phyloP scores from a whole-genome alignment of 495 filamentous ascomycete genomes.

The Cryomyces minteri region DNA sequence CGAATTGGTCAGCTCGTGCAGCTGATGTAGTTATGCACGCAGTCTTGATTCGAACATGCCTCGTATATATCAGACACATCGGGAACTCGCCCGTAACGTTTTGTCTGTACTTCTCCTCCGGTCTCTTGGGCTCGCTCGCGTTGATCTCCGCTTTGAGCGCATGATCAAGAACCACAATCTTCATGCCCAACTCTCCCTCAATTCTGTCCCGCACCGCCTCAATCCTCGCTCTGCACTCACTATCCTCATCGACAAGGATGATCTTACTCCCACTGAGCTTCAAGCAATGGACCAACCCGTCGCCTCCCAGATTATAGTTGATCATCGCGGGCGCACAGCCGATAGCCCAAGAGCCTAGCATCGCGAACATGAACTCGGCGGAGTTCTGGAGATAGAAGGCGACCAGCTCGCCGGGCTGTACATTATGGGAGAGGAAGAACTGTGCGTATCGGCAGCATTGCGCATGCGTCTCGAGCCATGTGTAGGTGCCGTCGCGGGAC shows the following conservation, averaged over 20 bases:
- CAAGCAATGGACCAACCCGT: slow-evolving; percentile 52
- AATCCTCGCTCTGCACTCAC: slow-evolving; percentile 31
- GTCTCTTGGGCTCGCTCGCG: slow-evolving; percentile 26
- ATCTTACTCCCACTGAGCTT: slow-evolving; percentile 37
- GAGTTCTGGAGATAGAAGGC: slow-evolving; percentile 52
- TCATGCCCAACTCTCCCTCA: slow-evolving; percentile 32
- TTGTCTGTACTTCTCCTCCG: slow-evolving; percentile 28
- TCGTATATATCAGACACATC: slow-evolving; percentile 49
- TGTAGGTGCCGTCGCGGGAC: slow-evolving; percentile 45
- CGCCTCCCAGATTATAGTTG: slow-evolving; percentile 50
- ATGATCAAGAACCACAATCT: slow-evolving; percentile 30
- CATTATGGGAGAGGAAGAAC: slow-evolving; percentile 40
- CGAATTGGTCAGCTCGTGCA: slow-evolving; percentile 1
- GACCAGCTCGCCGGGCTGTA: slow-evolving; percentile 47
- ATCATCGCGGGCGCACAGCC: slow-evolving; percentile 52
- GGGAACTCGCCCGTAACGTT: slow-evolving; percentile 31
- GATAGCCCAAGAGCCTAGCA: slow-evolving; percentile 42
- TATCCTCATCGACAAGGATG: slow-evolving; percentile 48
- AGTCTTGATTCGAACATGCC: slow-evolving; percentile 10
- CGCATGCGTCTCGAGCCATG: slow-evolving; percentile 37
- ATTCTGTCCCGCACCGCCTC: slow-evolving; percentile 30
- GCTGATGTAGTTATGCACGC: not conserved
- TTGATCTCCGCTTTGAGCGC: slow-evolving; percentile 29
- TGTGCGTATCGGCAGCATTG: slow-evolving; percentile 42
- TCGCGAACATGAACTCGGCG: slow-evolving; percentile 46